Base-by-base conservation (phyloP, 306 rosid genomes). In the Fragaria ananassa region DNA sequence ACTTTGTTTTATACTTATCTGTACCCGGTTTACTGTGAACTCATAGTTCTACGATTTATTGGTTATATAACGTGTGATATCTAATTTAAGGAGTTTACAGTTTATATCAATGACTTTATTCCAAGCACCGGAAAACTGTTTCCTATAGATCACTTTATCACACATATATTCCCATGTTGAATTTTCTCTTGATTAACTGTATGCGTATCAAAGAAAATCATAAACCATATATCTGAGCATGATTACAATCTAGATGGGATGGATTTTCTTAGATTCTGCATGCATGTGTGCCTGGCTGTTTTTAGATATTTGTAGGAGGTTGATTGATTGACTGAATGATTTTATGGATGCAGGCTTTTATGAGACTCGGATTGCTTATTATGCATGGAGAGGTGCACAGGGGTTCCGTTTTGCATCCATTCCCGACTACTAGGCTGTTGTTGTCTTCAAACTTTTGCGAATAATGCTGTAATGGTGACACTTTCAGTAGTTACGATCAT, bases 281-380 rank as follows among this genome's bases (percentile, higher is more conserved):
- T 9, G 18, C 19, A 21, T 39, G 15, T 35, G 34, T 10, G 13
- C 51, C 15, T 72, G 76, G 14, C 13, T 72, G 66, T 34, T n/a
- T 21, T 71, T 31, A 31, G 4, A 31, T 3, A 31, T 31, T 31
- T 31, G 35, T 31, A 31, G 46, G 10, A 76, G 68, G 42, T 62
- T 27, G 56, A 49, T 63, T 18, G n/a, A 66, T 39, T 0, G 21
- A 64, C 44, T 25, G 34, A 31, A 25, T 47, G 68, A 60, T 50
- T 67, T 79, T 81, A 39, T 82, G 81, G 50, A 49, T 82, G 84
- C 89, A 92, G 97, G 98, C 68, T 96, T 92, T 87, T 92, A 96
- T 34, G 98, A 96, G 88, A 96, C 97, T 73, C 88, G 97, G 70
- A 78, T 91, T 57, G 98, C 99, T 1, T 92, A 96, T 86, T 96